Base-by-base conservation (phyloP, 257 asterid species). In the Nicotiana knightiana region DNA sequence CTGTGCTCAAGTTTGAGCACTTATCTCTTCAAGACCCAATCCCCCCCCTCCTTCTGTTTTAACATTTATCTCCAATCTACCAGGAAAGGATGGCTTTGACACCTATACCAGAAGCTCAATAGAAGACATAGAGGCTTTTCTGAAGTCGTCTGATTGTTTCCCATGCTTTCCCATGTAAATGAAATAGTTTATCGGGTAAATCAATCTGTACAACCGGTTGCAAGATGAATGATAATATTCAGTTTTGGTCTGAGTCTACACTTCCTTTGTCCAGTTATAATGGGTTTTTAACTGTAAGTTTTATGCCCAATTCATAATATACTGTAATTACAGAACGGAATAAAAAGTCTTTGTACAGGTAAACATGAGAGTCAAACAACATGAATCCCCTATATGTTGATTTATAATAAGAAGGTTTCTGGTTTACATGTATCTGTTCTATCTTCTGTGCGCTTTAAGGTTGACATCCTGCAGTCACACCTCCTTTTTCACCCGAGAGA, bases 41-140 rank as follows among this genome's bases (percentile, higher is more conserved):
- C 18, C 24, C 67, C 17, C 5, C 10, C 17, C 28, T 2, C 46
- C 7, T 28, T 64, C 6, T 57, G 17, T 78, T 39, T 5, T 39
- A 11, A 55, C 35, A n/a, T 5, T 57, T 48, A 13, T 73, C 43
- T 73, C 17, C 80, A 39, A 84, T 83, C 78, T 87, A 54, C 57
- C 91, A 92, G 96, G 97, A 89, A 70, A 54, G 73, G 61, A 81
- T 81, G 83, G 65, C 83, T 18, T 87, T 91, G 85, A 81, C 89
- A 10, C 89, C 92, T 8, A 91, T 93, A 82, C 93, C 93, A 26
- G 94, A 91, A 88, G 79, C 88, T 76, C 87, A 79, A 88, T 76
- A 77, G 79, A 81, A 80, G 80, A 54, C 76, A 10, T 18, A 4
- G 16, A 67, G 33, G 46, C 58, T 78, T 63, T 81, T 79, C 67